Evolutionary conservation across 1,284 basidiomycete genomes (phyloP), one percentile per base, ranked within the genome.

Genomic region (Trametes pubescens): DNA sequence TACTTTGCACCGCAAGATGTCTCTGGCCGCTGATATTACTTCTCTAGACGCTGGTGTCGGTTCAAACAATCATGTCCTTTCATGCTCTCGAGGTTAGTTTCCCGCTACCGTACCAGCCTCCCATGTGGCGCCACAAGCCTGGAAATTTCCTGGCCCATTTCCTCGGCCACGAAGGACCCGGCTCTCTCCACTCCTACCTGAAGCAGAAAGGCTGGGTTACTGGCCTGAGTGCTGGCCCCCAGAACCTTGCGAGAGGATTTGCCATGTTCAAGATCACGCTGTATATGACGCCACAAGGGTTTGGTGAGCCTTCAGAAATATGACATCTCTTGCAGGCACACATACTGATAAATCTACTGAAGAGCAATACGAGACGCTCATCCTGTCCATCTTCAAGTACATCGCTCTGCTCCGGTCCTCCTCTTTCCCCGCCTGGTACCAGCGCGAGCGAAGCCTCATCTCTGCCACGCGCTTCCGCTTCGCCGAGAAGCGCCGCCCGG

Each of bases 121-220:
- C 91, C 0, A 80, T 89, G 51, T 98, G 93, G 87, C 84, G 86
- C 40, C 82, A 90, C 73, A 96, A 96, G 81, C 97, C 98, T 1
- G 88, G 84, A 3, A 80, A 87, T 66, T 93, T 96, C 76, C 75
- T 99, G 21, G 85, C 89, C 2, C 95, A 98, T 77, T 91, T 98
- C 73, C 79, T 98, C 53, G 98, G 98, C 0, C 97, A 99, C 76
- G 98, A 99, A 80, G 98, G 98, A 4, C 89, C 92, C 43, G 98
- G 98, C 1, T 98, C 96, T 0, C 81, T 99, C 47, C 86, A 96
- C 69, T 95, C 95, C 1, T 95, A 96, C 76, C 83, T 99, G 66
- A 99, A 99, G 81, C 83, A 86, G 69, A 91, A 93, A 74, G 95
- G 96, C 5, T 99, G 96, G 96, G 88, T 92, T 55, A 96, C 93